Conservation (phyloP, 306 rosid species). For the Corylus heterophylla region DNA sequence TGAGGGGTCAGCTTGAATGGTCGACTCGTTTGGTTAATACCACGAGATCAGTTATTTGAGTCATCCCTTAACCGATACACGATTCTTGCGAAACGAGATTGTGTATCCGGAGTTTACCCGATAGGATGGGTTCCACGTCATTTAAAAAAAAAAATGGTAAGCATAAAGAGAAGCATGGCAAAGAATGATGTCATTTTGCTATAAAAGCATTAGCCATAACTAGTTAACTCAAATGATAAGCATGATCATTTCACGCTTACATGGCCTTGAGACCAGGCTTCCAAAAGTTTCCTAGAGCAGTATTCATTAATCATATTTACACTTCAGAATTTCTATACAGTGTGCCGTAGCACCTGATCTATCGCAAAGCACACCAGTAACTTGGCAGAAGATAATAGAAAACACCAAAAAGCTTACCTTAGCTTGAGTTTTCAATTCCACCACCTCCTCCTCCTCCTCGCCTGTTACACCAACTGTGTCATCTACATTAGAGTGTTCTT, state of each 20-base stretch:
- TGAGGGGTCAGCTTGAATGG: too few relatives aligned
- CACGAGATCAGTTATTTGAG: too few relatives aligned
- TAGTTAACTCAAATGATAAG: background rate
- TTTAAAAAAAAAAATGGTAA: too few relatives aligned
- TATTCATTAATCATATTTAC: background rate
- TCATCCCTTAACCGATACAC: too few relatives aligned
- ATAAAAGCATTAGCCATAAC: background rate
- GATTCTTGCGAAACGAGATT: too few relatives aligned
- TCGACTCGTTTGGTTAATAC: too few relatives aligned
- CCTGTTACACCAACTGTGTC: slow-evolving; percentile 39
- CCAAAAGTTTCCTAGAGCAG: background rate
- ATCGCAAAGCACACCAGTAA: background rate
- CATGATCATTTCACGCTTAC: background rate
- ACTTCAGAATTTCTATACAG: background rate
- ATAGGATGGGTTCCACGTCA: too few relatives aligned
- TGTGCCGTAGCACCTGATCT: background rate
- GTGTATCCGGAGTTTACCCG: too few relatives aligned
- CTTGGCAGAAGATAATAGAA: slow-evolving; percentile 26
- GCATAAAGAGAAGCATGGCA: background rate
- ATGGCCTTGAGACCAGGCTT: background rate
- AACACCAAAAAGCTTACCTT: slow-evolving; percentile 49
- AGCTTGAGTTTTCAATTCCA: slow-evolving; percentile 32
- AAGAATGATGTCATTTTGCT: background rate
- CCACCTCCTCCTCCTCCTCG: slow-evolving; percentile 39
- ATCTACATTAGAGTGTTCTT: slow-evolving; percentile 45